Evolutionary conservation across 2,329 filamentous ascomycete species (phyloP).

Genomic region (Penicillium freii): DNA sequence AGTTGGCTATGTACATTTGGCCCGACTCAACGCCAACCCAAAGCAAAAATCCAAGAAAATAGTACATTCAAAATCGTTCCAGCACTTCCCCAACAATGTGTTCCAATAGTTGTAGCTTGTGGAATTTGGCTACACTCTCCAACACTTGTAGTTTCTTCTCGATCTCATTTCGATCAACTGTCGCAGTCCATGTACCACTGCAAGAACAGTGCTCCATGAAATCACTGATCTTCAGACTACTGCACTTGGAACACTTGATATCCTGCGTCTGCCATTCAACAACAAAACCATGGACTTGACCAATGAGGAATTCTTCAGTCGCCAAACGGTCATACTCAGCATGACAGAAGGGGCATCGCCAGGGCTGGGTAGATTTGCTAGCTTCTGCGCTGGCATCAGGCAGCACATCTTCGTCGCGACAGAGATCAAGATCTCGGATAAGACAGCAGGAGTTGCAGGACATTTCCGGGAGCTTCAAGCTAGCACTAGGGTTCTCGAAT

Average conservation of each 20-base stretch:
- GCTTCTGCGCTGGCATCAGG: conserved; percentile 47
- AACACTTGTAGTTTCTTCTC: conserved; percentile 66
- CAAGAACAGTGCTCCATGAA: conserved; percentile 97
- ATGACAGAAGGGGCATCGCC: conserved; percentile 75
- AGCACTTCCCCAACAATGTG: conserved; percentile 68
- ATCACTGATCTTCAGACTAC: conserved; percentile 72
- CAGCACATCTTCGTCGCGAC: conserved; percentile 79
- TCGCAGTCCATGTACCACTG: conserved; percentile 78
- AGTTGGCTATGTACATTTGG: conserved; percentile 1
- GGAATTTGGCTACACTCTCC: conserved; percentile 71
- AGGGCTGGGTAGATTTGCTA: conserved; percentile 49
- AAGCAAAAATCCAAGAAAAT: not conserved
- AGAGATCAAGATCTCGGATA: conserved; percentile 84
- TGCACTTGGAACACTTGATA: conserved; percentile 75
- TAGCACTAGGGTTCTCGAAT: conserved; percentile 81
- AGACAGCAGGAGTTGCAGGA: conserved; percentile 90
- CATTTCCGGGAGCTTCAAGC: conserved; percentile 69
- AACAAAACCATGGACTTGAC: conserved; percentile 69
- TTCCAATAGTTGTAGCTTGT: conserved; percentile 76
- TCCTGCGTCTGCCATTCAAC: conserved; percentile 88
- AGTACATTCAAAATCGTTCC: conserved; percentile 24
- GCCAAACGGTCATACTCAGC: conserved; percentile 72
- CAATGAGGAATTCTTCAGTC: conserved; percentile 80
- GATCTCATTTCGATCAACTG: conserved; percentile 65
- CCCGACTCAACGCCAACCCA: not conserved